Percentiles rank a stretch among this genome's conserved stretches.
phyloP scores from a whole-genome alignment of 2,329 filamentous ascomycete species.

The Colletotrichum aenigma region DNA sequence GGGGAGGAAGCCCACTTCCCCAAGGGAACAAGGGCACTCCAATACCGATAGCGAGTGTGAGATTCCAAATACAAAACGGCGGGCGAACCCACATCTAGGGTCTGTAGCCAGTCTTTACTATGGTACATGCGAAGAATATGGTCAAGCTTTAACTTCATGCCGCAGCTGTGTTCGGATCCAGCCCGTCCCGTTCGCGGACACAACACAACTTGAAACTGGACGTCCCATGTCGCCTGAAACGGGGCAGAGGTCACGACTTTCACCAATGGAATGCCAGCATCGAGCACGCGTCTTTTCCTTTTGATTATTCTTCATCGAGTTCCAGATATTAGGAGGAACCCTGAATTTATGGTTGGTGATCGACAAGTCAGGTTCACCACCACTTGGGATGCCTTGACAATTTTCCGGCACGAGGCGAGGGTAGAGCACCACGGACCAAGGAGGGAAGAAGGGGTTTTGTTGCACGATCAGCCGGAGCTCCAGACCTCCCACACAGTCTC shows the following conservation, averaged over 20 bases:
- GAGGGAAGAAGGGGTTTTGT: neutral
- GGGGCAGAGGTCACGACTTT: neutral
- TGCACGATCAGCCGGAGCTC: neutral
- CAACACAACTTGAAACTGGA: slow-evolving; percentile 28
- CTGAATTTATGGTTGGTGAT: slow-evolving; percentile 2
- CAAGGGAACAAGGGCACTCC: neutral
- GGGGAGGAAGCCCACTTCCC: neutral
- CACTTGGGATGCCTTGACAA: neutral
- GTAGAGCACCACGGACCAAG: neutral
- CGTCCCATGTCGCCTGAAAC: slow-evolving; percentile 26
- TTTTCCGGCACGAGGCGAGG: neutral
- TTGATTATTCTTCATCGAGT: neutral
- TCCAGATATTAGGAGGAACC: slow-evolving; percentile 1
- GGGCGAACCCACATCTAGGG: neutral
- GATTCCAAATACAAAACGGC: slow-evolving; percentile 7
- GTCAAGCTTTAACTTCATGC: slow-evolving; percentile 18
- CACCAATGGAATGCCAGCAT: neutral
- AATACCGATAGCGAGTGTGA: neutral
- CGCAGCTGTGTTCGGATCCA: slow-evolving; percentile 22
- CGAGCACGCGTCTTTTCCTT: neutral
- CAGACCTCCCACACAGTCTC: neutral
- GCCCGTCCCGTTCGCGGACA: slow-evolving; percentile 28
- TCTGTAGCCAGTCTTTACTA: neutral
- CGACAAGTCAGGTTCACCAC: neutral
- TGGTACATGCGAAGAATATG: neutral